phyloP scores from a whole-genome alignment of 768 basidiomycete genomes.

The Coprinopsis sp. region DNA sequence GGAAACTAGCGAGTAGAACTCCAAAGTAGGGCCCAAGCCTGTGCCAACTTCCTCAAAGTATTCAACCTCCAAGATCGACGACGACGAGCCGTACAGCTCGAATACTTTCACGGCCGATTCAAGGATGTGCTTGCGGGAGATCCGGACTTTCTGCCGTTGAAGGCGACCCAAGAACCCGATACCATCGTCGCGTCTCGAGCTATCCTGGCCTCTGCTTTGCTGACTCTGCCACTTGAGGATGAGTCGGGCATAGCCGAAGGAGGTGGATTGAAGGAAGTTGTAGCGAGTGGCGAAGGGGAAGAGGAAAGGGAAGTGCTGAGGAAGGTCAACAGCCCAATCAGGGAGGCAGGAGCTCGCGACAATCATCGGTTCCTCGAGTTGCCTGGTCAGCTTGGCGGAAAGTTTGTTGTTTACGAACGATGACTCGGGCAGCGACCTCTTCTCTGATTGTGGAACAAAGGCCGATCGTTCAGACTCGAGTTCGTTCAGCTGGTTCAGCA shows the following conservation, averaged over 20 bases:
- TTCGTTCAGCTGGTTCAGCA: slow-evolving; percentile 78
- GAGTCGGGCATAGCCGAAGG: slow-evolving; percentile 94
- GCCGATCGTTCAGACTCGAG: slow-evolving; percentile 60
- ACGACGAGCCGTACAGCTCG: slow-evolving; percentile 92
- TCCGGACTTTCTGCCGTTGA: slow-evolving; percentile 94
- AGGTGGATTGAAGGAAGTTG: slow-evolving; percentile 94
- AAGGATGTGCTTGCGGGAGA: slow-evolving; percentile 89
- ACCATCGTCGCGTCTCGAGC: slow-evolving; percentile 80
- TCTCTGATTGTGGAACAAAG: slow-evolving; percentile 45
- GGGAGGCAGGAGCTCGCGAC: slow-evolving; percentile 96
- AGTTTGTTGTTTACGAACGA: slow-evolving; percentile 97
- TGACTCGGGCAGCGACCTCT: slow-evolving; percentile 65
- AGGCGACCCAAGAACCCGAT: slow-evolving; percentile 90
- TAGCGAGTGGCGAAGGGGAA: slow-evolving; percentile 99
- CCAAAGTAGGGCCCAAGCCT: slow-evolving; percentile 93
- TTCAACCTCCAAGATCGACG: slow-evolving; percentile 93
- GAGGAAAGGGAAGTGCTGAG: slow-evolving; percentile 95
- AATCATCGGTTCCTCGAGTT: slow-evolving; percentile 98
- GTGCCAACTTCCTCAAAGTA: slow-evolving; percentile 99
- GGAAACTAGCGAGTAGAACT: slow-evolving; percentile 97
- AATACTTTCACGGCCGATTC: slow-evolving; percentile 97
- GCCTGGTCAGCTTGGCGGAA: slow-evolving; percentile 94
- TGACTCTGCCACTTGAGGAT: slow-evolving; percentile 95
- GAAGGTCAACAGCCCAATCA: slow-evolving; percentile 95
- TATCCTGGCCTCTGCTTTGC: slow-evolving; percentile 73